Percentiles rank a stretch among this genome's conserved stretches.
Evolutionary conservation across 768 basidiomycete genomes (phyloP).

Genomic region (Astraeus odoratus): DNA sequence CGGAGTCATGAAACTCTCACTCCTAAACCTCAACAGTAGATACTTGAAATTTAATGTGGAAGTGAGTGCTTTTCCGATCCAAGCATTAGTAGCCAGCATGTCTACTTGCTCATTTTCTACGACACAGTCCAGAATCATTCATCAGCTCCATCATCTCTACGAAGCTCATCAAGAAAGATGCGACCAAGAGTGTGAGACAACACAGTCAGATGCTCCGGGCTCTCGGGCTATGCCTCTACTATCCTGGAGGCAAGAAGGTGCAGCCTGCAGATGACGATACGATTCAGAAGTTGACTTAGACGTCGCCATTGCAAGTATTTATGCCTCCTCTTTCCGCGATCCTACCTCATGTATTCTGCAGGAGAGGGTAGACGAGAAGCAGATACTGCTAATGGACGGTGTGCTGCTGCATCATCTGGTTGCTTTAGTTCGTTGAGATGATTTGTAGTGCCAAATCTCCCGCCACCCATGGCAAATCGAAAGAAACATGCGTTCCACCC

Average conservation of each 20-base stretch:
- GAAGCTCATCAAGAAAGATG: constrained; percentile 1
- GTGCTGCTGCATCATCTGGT: constrained; percentile 5
- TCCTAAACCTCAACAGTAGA: no score
- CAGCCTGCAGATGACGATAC: neutral
- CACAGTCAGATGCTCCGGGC: no score
- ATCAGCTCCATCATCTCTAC: constrained; percentile 25
- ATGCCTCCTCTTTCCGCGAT: constrained; percentile 18
- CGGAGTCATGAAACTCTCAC: no score
- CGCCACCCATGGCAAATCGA: neutral
- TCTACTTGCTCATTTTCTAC: constrained; percentile 13
- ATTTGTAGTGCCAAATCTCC: neutral
- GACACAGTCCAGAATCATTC: constrained; percentile 26
- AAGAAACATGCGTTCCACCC: neutral
- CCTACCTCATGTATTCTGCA: constrained; percentile 37
- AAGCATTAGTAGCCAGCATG: constrained; percentile 6
- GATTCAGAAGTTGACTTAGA: constrained; percentile 21
- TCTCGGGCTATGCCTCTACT: constrained; percentile 15
- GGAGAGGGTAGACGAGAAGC: constrained; percentile 49
- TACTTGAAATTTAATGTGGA: constrained; percentile 16
- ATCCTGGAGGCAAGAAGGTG: constrained; percentile 4
- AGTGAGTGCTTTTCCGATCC: constrained; percentile 3
- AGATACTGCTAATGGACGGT: constrained; percentile 54
- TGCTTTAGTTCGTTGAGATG: neutral
- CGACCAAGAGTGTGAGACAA: constrained; percentile 12
- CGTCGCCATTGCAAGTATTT: constrained; percentile 28